These are phyloP conservation scores for Leucosporidium creatinivorum DNA, from an alignment of 768 basidiomycete species.

Conservation along the genomic window DNA sequence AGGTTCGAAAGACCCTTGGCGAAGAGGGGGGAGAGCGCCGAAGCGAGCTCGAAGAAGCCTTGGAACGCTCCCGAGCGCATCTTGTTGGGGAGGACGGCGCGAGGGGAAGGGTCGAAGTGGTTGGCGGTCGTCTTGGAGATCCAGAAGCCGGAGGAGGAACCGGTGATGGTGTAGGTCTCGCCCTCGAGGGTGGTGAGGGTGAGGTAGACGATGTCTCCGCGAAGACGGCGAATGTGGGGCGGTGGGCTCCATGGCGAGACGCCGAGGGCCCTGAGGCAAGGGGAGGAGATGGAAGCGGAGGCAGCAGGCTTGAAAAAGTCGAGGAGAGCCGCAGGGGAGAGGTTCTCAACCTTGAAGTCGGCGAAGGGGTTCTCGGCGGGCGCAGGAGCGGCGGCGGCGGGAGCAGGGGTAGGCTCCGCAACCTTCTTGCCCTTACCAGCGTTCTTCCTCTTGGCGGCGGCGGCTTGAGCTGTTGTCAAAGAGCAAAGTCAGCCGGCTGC, in stretches of 20 bases:
- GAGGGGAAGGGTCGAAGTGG: slow-evolving; percentile 45
- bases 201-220: slow-evolving; percentile 47
- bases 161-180: slow-evolving; percentile 44
- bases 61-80: slow-evolving; percentile 37
- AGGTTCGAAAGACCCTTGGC: slow-evolving; percentile 31
- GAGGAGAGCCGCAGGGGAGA: slow-evolving; percentile 21
- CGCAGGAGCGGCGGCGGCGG: slow-evolving; percentile 10
- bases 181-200: slow-evolving; percentile 45
- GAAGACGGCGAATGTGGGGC: slow-evolving; percentile 43
- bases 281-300: slow-evolving; percentile 18
- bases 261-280: slow-evolving; percentile 40
- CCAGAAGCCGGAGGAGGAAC: slow-evolving; percentile 45
- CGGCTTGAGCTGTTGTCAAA: not conserved
- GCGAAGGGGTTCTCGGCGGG: slow-evolving; percentile 23
- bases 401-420: slow-evolving; percentile 17
- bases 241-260: slow-evolving; percentile 48
- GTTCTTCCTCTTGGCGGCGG: slow-evolving; percentile 21
- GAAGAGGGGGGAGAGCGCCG: slow-evolving; percentile 44
- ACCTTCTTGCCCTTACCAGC: slow-evolving; percentile 39
- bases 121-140: slow-evolving; percentile 42
- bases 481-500: not conserved
- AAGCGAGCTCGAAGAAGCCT: slow-evolving; percentile 45
- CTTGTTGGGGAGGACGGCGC: slow-evolving; percentile 34
- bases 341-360: slow-evolving; percentile 20
- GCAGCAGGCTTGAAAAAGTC: slow-evolving; percentile 7